These are phyloP conservation scores for Rhynchosporium secalis DNA, from an alignment of 2,329 filamentous ascomycete genomes.

Conservation along the genomic window DNA sequence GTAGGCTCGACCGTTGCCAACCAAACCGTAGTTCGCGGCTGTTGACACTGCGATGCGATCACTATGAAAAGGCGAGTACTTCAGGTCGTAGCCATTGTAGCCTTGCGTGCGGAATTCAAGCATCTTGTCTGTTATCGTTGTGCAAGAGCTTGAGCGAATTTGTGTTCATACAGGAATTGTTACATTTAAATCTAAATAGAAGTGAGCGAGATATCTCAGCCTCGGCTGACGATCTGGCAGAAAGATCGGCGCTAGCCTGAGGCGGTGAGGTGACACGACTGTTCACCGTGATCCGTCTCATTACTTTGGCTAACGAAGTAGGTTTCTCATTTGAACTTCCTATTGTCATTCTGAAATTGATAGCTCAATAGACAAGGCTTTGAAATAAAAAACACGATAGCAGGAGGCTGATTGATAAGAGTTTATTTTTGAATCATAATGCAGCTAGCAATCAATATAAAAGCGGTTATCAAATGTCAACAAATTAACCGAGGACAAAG, in stretches of 20 bases:
- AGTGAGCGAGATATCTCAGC: constrained; percentile 5
- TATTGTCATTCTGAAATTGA: too few relatives aligned
- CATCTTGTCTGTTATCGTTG: not conserved
- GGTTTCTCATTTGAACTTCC: too few relatives aligned
- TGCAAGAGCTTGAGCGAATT: not conserved
- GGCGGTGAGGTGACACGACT: not conserved
- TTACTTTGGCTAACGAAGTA: too few relatives aligned
- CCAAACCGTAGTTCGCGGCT: constrained; percentile 94
- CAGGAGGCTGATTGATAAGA: too few relatives aligned
- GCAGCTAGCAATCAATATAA: too few relatives aligned
- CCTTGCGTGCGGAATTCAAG: constrained; percentile 89
- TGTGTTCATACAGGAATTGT: not conserved
- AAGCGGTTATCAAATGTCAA: not conserved
- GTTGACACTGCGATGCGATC: constrained; percentile 86
- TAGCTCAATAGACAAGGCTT: too few relatives aligned
- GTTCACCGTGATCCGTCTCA: not conserved
- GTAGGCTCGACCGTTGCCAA: constrained; percentile 90
- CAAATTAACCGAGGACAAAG: not conserved
- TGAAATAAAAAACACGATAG: too few relatives aligned
- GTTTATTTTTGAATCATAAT: not conserved
- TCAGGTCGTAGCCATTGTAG: constrained; percentile 94
- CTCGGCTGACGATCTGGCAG: constrained; percentile 7
- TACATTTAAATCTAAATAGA: not conserved
- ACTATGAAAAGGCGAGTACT: constrained; percentile 98
- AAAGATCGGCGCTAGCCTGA: not conserved